These are phyloP conservation scores for Phoma herbarum DNA, from an alignment of 2,329 filamentous ascomycete species.

Conservation along the genomic window DNA sequence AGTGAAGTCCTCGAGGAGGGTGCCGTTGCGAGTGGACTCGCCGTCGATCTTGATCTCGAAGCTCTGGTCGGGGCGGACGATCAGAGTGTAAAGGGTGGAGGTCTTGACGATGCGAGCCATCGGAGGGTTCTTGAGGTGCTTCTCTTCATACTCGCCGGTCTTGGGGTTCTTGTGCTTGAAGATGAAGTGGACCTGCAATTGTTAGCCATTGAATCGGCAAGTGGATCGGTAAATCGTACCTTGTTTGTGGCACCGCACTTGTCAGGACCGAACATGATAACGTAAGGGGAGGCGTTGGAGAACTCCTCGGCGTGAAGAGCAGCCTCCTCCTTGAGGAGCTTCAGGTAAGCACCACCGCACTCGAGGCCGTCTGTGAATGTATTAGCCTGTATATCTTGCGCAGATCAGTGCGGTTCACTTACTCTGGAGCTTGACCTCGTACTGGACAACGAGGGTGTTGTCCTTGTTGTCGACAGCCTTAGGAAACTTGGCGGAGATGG, in stretches of 20 bases:
- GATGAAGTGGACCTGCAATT: slow-evolving; percentile 78
- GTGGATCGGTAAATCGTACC: slow-evolving; percentile 60
- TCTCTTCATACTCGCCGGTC: slow-evolving; percentile 99
- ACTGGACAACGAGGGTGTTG: slow-evolving; percentile 97
- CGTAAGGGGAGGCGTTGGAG: slow-evolving; percentile 94
- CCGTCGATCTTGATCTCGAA: slow-evolving; percentile 93
- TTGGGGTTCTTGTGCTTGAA: slow-evolving; percentile 99
- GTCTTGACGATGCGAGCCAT: slow-evolving; percentile 90
- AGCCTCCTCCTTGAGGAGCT: slow-evolving; percentile 98
- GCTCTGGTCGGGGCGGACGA: slow-evolving; percentile 96
- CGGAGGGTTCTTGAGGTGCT: slow-evolving; percentile 88
- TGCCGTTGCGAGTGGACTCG: slow-evolving; percentile 85
- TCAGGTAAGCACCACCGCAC: slow-evolving; percentile 98
- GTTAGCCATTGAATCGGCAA: slow-evolving; percentile 30
- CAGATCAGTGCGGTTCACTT: slow-evolving; percentile 55
- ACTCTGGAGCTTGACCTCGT: slow-evolving; percentile 99
- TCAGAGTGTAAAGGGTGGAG: slow-evolving; percentile 93
- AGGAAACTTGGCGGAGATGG: slow-evolving; percentile 98
- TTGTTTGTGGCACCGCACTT: slow-evolving; percentile 99
- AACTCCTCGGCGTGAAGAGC: slow-evolving; percentile 97
- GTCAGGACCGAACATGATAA: slow-evolving; percentile 99
- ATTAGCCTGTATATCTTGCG: slow-evolving; percentile 36
- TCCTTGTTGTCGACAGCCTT: slow-evolving; percentile 97
- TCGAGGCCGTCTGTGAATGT: slow-evolving; percentile 79
- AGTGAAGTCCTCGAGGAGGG: slow-evolving; percentile 90